Evolutionary conservation across 768 basidiomycete genomes (phyloP).

Genomic region (Candolleomyces eurysporus): DNA sequence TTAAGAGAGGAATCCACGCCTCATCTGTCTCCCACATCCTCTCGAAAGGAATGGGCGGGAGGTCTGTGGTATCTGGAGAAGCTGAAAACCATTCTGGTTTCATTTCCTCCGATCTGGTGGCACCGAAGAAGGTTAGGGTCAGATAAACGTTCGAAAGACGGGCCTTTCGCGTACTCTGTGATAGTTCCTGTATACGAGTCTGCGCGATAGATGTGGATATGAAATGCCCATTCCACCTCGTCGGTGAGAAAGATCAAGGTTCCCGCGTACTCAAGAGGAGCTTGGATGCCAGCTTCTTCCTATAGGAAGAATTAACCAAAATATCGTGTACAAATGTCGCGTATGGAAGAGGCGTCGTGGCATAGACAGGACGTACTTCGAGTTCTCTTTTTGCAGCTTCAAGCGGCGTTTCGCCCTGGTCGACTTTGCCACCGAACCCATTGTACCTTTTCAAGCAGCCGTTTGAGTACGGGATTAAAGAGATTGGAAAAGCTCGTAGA

Average conservation of each 20-base stretch:
- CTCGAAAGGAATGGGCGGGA: conserved; percentile 55
- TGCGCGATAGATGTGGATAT: conserved; percentile 73
- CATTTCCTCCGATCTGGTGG: conserved; percentile 84
- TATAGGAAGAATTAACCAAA: conserved; percentile 32
- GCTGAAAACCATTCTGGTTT: conserved; percentile 74
- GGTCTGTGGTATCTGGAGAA: conserved; percentile 3
- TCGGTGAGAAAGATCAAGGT: conserved; percentile 61
- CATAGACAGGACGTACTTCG: too few species aligned
- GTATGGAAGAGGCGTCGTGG: too few species aligned
- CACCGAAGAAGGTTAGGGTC: background rate
- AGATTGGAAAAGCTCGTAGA: too few species aligned
- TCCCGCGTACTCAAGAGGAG: conserved; percentile 62
- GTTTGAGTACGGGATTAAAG: too few species aligned
- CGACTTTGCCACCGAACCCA: conserved; percentile 87
- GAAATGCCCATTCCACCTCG: conserved; percentile 56
- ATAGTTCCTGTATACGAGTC: conserved; percentile 57
- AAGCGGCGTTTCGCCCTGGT: conserved; percentile 62
- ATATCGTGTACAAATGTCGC: too few species aligned
- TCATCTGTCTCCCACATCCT: conserved; percentile 62
- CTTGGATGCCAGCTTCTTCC: conserved; percentile 83
- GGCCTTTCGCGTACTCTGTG: conserved; percentile 53
- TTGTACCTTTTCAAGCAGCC: too few species aligned
- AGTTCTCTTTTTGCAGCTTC: conserved; percentile 80
- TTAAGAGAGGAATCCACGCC: conserved; percentile 67
- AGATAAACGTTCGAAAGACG: background rate